Conservation (phyloP, 129 eudicot species). For the Heracleum sosnowskyi region DNA sequence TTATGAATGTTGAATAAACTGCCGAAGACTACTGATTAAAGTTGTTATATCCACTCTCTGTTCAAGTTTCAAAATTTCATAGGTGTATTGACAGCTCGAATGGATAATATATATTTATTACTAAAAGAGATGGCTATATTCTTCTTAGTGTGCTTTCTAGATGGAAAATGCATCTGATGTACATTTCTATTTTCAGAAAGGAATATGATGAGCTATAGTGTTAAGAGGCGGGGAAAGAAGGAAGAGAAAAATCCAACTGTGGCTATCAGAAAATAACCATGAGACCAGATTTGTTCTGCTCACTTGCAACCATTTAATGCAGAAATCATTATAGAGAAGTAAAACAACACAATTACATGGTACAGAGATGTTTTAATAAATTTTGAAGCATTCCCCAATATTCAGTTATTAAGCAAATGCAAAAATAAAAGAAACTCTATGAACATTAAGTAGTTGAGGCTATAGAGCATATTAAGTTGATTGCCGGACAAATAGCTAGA, state of each 20-base stretch:
- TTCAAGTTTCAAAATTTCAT: neutral
- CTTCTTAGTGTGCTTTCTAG: neutral
- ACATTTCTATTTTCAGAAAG: constrained; percentile 37
- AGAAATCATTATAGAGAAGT: neutral
- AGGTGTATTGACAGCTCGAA: neutral
- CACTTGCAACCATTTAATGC: neutral
- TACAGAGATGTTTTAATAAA: too few species aligned
- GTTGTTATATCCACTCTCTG: neutral
- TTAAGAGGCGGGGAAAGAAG: constrained; percentile 50
- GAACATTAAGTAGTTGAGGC: neutral
- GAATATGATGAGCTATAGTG: constrained; percentile 58
- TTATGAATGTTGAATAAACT: neutral
- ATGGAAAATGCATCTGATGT: neutral
- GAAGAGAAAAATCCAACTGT: constrained; percentile 37
- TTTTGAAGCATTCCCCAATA: neutral
- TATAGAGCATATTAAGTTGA: neutral
- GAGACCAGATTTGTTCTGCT: neutral
- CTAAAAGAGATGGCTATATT: neutral
- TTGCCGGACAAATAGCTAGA: neutral
- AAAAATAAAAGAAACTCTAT: neutral
- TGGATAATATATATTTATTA: neutral
- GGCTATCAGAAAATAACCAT: neutral
- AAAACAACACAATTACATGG: neutral
- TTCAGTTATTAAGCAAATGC: neutral
- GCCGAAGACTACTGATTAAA: neutral